phyloP scores from a whole-genome alignment of 495 filamentous ascomycete genomes.

The Darksidea phi region DNA sequence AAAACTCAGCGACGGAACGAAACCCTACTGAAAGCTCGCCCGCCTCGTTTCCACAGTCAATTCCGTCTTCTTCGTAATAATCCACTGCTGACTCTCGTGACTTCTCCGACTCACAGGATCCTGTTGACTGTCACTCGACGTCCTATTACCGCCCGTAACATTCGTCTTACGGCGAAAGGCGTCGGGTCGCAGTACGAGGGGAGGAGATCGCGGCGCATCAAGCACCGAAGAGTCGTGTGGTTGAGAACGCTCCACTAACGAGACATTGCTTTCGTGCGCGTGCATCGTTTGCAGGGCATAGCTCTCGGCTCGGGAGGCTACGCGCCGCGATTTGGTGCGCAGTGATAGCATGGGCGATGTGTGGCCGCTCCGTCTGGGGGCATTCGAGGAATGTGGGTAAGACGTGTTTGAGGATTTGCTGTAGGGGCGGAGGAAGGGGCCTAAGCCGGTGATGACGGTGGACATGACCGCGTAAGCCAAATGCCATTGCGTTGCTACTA shows the following conservation, averaged over 20 bases:
- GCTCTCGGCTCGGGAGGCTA: background rate
- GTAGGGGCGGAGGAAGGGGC: conserved; percentile 31
- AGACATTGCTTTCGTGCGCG: background rate
- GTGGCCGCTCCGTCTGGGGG: background rate
- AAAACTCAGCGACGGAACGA: too few relatives aligned
- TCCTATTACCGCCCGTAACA: background rate
- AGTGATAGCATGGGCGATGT: too few relatives aligned
- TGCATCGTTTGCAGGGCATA: background rate
- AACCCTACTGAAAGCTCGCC: too few relatives aligned
- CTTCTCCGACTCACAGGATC: conserved; percentile 10
- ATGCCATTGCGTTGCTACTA: conserved; percentile 28
- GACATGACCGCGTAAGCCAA: conserved; percentile 31
- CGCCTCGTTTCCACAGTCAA: conserved; percentile 20
- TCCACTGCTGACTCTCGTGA: conserved; percentile 25
- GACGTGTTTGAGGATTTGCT: conserved; percentile 3
- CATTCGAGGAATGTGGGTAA: conserved; percentile 8
- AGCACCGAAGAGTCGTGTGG: background rate
- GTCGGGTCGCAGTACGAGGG: background rate
- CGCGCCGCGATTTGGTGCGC: background rate
- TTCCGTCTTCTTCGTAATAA: conserved; percentile 28
- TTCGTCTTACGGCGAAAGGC: conserved; percentile 1
- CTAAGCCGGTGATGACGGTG: conserved; percentile 22
- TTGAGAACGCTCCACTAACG: background rate
- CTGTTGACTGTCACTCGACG: background rate
- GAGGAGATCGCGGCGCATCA: too few relatives aligned